Evolutionary conservation across 495 filamentous ascomycete species (phyloP), one percentile per base, ranked within the genome.

Genomic region (Hyphodiscus hymeniophilus): DNA sequence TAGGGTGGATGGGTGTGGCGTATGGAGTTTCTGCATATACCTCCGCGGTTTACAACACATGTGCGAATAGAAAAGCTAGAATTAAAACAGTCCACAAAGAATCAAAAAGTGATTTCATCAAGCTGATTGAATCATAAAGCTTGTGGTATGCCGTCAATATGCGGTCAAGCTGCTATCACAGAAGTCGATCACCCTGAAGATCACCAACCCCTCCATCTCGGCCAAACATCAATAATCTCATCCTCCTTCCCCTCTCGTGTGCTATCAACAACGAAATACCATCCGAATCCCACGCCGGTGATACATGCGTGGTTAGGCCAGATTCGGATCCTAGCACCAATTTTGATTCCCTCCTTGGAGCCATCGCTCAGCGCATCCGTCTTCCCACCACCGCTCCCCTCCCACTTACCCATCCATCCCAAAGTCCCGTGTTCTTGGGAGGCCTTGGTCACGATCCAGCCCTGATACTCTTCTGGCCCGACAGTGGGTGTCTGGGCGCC

Each of bases 231-330:
- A 32, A 85, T 68, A 46, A 87, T 67, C 54, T 76, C 75, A 31
- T 81, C 73, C 42, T 74, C 66, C 18, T 56, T 52, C 21, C 50
- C 55, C 50, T 69, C 65, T 8, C 59, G 63, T 31, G 72, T 65
- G 21, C 75, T 79, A 63, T 94, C 85, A 3, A 94, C 79, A 20
- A 94, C 67, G 26, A 89, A 65, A 63, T 89, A 94, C 67, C 75
- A 90, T 6, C 76, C 80, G 61, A 80, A 83, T 2, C 77, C 77
- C 0, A 80, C 81, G 0, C 84, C 82, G 3, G 86, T 77, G 42
- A 92, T 82, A 57, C 89, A 94, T 32, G 85, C 76, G 64, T 95
- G 89, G 57, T 94, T 94, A 0, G 89, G 87, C 74, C 81, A 91
- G 10, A 94, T 67, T 40, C 81, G 70, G 20, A 92, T 71, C 44